Evolutionary conservation across 2,329 filamentous ascomycete genomes (phyloP).

Genomic region (Ilyonectria destructans): DNA sequence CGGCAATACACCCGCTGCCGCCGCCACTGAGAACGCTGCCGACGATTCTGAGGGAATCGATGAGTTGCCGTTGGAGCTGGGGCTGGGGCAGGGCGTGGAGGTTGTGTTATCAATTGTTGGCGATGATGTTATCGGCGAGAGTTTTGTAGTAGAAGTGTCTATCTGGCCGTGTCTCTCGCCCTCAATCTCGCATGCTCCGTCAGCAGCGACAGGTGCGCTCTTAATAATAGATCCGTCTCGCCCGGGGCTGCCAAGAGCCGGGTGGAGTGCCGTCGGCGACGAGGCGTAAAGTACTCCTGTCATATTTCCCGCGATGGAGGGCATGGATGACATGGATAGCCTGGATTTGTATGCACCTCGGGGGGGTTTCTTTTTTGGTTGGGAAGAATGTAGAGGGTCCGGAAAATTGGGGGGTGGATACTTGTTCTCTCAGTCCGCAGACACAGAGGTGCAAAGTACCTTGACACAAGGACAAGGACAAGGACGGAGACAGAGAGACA

Average conservation of each 20-base stretch:
- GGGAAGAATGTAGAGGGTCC: slow-evolving; percentile 19
- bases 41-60: slow-evolving; percentile 5
- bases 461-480: background rate
- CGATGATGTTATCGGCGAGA: background rate
- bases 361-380: slow-evolving; percentile 22
- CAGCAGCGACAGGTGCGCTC: slow-evolving; percentile 35
- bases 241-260: slow-evolving; percentile 61
- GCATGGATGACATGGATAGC: background rate
- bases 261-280: slow-evolving; percentile 68
- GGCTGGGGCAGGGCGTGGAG: background rate
- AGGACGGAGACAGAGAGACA: background rate
- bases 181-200: slow-evolving; percentile 15
- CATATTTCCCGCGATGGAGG: slow-evolving; percentile 42
- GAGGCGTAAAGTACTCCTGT: slow-evolving; percentile 51
- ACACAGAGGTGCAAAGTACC: background rate
- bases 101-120: background rate
- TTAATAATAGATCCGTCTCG: slow-evolving; percentile 40
- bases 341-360: background rate
- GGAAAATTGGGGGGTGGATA: slow-evolving; percentile 26
- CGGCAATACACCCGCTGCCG: background rate
- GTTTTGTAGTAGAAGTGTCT: background rate
- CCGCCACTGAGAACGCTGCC: slow-evolving; percentile 30
- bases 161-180: background rate
- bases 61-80: background rate
- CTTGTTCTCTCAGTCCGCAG: background rate